Conservation (phyloP, 805 yeast genomes). For the Nakazawaea peltata region DNA sequence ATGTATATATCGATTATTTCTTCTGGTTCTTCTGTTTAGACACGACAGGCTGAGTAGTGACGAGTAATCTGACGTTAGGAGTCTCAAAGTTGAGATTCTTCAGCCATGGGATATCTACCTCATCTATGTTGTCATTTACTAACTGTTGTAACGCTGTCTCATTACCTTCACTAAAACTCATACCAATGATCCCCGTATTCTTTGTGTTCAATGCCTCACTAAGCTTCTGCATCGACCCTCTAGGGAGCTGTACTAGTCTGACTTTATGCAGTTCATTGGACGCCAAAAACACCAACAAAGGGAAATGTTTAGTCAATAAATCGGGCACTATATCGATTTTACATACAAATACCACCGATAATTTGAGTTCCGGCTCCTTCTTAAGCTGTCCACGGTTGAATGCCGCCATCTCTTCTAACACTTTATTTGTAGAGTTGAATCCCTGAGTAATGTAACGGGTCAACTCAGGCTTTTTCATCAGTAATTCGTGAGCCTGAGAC, state of each 20-base stretch:
- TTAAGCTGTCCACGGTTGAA: conserved; percentile 12
- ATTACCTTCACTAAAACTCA: conserved; percentile 20
- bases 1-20: conserved; percentile 3
- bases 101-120: conserved; percentile 39
- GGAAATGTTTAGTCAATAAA: conserved; percentile 48
- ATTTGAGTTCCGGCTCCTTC: conserved; percentile 11
- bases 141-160: conserved; percentile 18
- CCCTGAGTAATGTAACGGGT: conserved; percentile 29
- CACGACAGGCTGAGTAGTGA: conserved; percentile 38
- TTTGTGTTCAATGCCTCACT: conserved; percentile 23
- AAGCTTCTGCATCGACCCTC: conserved; percentile 25
- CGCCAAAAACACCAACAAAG: conserved; percentile 43
- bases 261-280: conserved; percentile 27
- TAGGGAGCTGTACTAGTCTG: conserved; percentile 55
- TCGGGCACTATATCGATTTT: conserved; percentile 45
- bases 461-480: conserved; percentile 20
- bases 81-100: conserved; percentile 24
- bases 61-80: conserved; percentile 33
- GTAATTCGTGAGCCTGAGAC: background rate
- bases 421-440: conserved; percentile 46
- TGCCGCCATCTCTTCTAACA: conserved; percentile 35
- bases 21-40: conserved; percentile 19
- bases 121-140: conserved; percentile 18
- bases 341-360: conserved; percentile 49
- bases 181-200: conserved; percentile 26